These are phyloP conservation scores for Thamnidium elegans DNA, from an alignment of 192 early-diverging fungal genomes.

Conservation along the genomic window DNA sequence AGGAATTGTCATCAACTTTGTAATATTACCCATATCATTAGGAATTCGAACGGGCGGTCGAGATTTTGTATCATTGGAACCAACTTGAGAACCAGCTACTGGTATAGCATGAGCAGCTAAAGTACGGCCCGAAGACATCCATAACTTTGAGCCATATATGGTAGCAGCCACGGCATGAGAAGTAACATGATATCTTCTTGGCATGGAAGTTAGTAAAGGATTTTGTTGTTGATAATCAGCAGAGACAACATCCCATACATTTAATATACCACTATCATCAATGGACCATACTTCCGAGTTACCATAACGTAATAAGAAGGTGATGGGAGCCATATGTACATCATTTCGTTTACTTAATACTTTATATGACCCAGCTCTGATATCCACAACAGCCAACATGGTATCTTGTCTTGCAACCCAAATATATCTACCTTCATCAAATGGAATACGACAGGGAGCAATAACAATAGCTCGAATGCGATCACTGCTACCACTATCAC, in stretches of 20 bases:
- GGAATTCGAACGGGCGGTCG: slow-evolving; percentile 36
- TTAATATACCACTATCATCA: slow-evolving; percentile 62
- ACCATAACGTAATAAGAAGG: slow-evolving; percentile 52
- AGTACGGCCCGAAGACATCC: slow-evolving; percentile 55
- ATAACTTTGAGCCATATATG: slow-evolving; percentile 51
- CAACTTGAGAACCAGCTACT: slow-evolving; percentile 26
- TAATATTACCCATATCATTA: slow-evolving; percentile 55
- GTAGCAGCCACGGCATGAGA: slow-evolving; percentile 48
- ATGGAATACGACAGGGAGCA: slow-evolving; percentile 48
- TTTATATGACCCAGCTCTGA: slow-evolving; percentile 24
- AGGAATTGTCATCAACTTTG: slow-evolving; percentile 50
- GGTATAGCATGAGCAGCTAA: slow-evolving; percentile 55
- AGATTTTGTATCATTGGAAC: slow-evolving; percentile 22
- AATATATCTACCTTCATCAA: slow-evolving; percentile 58
- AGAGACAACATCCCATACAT: slow-evolving; percentile 45
- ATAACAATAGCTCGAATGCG: slow-evolving; percentile 40
- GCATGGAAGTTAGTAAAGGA: slow-evolving; percentile 1
- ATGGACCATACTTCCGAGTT: slow-evolving; percentile 63
- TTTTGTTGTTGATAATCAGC: slow-evolving; percentile 1
- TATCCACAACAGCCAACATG: slow-evolving; percentile 55
- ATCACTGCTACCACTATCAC: slow-evolving; percentile 37
- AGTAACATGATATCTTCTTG: slow-evolving; percentile 23
- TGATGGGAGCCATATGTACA: slow-evolving; percentile 47
- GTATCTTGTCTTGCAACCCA: slow-evolving; percentile 67
- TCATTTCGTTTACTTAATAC: slow-evolving; percentile 38